Conservation (phyloP, 2,329 filamentous ascomycete species). For the Claviceps sp. region DNA sequence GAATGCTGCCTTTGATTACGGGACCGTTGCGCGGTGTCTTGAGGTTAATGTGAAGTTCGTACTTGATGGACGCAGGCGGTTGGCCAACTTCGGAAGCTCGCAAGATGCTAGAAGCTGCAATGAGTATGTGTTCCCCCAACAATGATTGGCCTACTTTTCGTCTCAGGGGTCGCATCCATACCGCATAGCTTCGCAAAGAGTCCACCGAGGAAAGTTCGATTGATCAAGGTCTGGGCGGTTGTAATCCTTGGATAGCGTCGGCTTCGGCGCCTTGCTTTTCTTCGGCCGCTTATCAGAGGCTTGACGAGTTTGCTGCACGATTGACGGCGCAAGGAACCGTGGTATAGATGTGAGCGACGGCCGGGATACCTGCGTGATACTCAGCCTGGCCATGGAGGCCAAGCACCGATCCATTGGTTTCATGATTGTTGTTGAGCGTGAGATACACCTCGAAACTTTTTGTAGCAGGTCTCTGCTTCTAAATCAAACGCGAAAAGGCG, state of each 20-base stretch:
- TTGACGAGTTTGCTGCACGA: constrained; percentile 31
- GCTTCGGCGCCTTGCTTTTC: constrained; percentile 38
- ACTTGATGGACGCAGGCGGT: constrained; percentile 61
- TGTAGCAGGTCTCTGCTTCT: background rate
- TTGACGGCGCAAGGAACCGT: constrained; percentile 33
- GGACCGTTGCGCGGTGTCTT: constrained; percentile 76
- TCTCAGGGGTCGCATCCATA: constrained; percentile 18
- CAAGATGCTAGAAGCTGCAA: constrained; percentile 51
- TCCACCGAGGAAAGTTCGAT: constrained; percentile 52
- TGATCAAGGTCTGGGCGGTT: constrained; percentile 53
- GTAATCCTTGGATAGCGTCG: constrained; percentile 49
- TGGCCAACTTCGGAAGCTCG: constrained; percentile 85
- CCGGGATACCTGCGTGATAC: constrained; percentile 27
- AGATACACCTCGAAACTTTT: constrained; percentile 7
- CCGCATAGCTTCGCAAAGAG: constrained; percentile 89
- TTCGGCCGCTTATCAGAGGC: constrained; percentile 29
- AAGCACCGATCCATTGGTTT: constrained; percentile 38
- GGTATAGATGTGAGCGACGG: constrained; percentile 32
- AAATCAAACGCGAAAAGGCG: constrained; percentile 6
- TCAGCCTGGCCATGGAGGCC: constrained; percentile 39
- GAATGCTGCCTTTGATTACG: constrained; percentile 74
- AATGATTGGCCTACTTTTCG: background rate
- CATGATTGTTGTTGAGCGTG: constrained; percentile 23
- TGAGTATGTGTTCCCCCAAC: background rate
- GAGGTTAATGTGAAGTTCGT: constrained; percentile 76